Percentiles rank a stretch among this genome's conserved stretches.
Conservation (phyloP, 768 basidiomycete species). For the Lentinula boryana region DNA sequence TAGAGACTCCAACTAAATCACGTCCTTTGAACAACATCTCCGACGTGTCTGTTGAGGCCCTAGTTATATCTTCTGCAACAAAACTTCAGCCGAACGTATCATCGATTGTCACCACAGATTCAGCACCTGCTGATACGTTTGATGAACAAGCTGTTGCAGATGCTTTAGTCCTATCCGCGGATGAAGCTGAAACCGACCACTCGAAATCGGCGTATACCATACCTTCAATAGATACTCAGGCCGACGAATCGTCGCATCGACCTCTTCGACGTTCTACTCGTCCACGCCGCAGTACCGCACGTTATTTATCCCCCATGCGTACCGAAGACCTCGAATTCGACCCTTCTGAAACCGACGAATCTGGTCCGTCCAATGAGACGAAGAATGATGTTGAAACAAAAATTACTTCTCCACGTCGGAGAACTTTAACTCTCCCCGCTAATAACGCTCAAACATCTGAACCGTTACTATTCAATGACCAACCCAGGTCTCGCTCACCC, state of each 20-base stretch:
- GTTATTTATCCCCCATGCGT: constrained; percentile 19
- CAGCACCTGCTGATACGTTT: neutral
- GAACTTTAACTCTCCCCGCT: neutral
- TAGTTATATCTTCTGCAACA: neutral
- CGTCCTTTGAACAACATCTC: neutral
- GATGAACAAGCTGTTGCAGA: constrained; percentile 14
- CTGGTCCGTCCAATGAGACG: neutral
- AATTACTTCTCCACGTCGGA: neutral
- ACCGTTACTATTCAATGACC: neutral
- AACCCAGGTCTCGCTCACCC: neutral
- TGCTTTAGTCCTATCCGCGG: constrained; percentile 3
- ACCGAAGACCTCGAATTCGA: constrained; percentile 7
- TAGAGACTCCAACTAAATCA: constrained; percentile 2
- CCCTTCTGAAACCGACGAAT: no score
- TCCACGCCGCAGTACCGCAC: constrained; percentile 25
- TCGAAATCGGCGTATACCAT: neutral
- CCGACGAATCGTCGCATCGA: constrained; percentile 9
- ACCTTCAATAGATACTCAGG: neutral
- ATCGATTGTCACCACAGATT: neutral
- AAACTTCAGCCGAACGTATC: neutral
- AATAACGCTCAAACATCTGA: neutral
- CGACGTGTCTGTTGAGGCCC: neutral
- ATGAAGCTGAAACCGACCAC: neutral
- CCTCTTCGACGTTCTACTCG: constrained; percentile 33
- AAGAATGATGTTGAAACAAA: neutral